phyloP scores from a whole-genome alignment of 2,329 filamentous ascomycete species.

The Fusarium sp. region DNA sequence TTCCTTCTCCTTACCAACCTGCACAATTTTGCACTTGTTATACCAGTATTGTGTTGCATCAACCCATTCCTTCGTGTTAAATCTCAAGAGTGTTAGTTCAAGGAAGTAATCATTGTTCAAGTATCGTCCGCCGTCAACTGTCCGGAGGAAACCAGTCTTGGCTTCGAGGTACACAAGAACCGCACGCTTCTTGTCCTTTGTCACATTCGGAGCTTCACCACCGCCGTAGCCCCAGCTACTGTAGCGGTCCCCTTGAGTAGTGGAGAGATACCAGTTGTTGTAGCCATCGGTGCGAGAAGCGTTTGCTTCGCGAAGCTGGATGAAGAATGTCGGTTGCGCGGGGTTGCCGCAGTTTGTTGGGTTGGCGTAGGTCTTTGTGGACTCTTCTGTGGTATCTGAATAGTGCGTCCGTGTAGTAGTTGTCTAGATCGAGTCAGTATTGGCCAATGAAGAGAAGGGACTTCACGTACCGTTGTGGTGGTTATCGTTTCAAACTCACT shows the following conservation, averaged over 20 bases:
- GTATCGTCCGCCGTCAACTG: not conserved
- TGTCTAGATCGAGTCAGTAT: not conserved
- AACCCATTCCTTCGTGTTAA: not conserved
- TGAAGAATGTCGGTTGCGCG: conserved; percentile 19
- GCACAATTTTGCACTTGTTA: conserved; percentile 1
- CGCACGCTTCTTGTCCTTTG: not conserved
- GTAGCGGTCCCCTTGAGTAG: not conserved
- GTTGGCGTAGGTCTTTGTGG: conserved; percentile 14
- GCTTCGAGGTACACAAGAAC: conserved; percentile 1
- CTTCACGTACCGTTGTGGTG: not conserved
- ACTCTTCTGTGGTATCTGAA: not conserved
- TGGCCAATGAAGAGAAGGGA: no score
- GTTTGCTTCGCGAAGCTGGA: conserved; percentile 27
- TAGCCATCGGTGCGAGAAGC: conserved; percentile 6
- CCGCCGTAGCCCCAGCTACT: not conserved
- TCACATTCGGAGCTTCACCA: not conserved
- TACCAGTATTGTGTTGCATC: not conserved
- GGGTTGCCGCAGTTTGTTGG: conserved; percentile 15
- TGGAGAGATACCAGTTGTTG: conserved; percentile 4
- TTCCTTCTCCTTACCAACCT: conserved; percentile 5
- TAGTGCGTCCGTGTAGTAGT: not conserved
- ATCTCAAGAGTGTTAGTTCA: not conserved
- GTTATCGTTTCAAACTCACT: not conserved
- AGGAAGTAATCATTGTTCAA: conserved; percentile 4
- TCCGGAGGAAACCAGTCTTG: conserved; percentile 2